Evolutionary conservation across 768 basidiomycete genomes (phyloP), one percentile per base, ranked within the genome.

Genomic region (Lactarius trivialis): DNA sequence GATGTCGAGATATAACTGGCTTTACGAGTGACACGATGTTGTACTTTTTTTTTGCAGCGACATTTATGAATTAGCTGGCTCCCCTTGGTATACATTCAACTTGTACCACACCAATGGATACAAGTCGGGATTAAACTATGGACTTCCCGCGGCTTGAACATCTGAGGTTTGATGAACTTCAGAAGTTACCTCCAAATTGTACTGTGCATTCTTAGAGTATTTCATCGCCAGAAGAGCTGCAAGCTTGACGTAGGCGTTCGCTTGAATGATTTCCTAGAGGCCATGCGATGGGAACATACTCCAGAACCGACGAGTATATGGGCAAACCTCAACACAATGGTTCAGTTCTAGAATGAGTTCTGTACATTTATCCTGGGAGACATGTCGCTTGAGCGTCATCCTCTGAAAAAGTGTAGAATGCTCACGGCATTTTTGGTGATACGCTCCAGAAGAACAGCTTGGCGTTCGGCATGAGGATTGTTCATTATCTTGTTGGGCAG

Each of bases 391-490:
- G 12, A 41, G 32, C 15, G 48, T 51, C n/a, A 41, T 41, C 12
- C 17, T 15, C 30, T 14, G 15, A 19, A 32, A 30, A 32, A 54
- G 12, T 5, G n/a, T 33, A 57, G 33, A 11, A 39, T 24, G 43
- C 45, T 43, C 65, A 93, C 93, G 7, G 89, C 84, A 67, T 92
- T 96, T 76, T 94, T 95, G 28, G 93, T 77, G 68, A 98, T 94
- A 30, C 94, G 83, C 68, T 96, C 91, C 3, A 97, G 80, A 21
- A 96, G 81, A 51, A 94, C 86, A 34, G 91, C 92, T 71, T 98
- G 94, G 48, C 90, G 81, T 74, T 95, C 93, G 55, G 91, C 91
- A 68, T 98, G 93, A 24, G 94, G 94, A 73, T 96, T 96, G 75
- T 97, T 93, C 94, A 97, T 96, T 58, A 57, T 55, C 48, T 21